Evolutionary conservation across 345 rosid genomes (phyloP).

Genomic region (Eucalyptus curtisii): DNA sequence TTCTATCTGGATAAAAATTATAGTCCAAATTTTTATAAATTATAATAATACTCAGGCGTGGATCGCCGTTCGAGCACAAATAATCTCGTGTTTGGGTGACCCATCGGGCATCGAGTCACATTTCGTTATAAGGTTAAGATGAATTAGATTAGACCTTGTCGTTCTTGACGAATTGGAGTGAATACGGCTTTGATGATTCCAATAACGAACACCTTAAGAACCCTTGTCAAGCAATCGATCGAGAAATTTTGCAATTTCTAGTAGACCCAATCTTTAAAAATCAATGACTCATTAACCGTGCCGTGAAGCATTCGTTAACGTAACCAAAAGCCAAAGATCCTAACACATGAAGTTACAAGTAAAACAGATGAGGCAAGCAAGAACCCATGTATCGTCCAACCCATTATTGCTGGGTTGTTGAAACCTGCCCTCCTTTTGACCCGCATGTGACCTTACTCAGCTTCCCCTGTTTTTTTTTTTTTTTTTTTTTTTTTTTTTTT

Average conservation of each 20-base stretch:
- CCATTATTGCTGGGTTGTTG: background rate
- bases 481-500: fast-evolving
- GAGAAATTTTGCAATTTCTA: background rate
- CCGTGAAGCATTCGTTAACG: background rate
- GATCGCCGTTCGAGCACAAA: background rate
- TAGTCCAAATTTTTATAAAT: background rate
- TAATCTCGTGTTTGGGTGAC: background rate
- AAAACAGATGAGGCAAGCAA: background rate
- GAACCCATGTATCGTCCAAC: background rate
- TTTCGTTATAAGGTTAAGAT: background rate
- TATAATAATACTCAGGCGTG: background rate
- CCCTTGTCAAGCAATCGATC: background rate
- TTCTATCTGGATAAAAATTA: background rate
- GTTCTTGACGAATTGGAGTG: background rate
- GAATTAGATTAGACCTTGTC: background rate
- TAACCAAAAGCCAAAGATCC: background rate
- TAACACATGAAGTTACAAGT: background rate
- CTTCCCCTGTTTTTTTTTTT: background rate
- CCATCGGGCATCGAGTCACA: background rate
- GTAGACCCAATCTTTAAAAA: background rate
- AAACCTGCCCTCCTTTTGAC: background rate
- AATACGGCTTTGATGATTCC: background rate
- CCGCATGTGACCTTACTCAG: background rate
- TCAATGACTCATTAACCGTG: background rate
- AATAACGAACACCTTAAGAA: background rate